phyloP scores from a whole-genome alignment of 1,284 basidiomycete genomes.

The Ceratobasidium sp. region DNA sequence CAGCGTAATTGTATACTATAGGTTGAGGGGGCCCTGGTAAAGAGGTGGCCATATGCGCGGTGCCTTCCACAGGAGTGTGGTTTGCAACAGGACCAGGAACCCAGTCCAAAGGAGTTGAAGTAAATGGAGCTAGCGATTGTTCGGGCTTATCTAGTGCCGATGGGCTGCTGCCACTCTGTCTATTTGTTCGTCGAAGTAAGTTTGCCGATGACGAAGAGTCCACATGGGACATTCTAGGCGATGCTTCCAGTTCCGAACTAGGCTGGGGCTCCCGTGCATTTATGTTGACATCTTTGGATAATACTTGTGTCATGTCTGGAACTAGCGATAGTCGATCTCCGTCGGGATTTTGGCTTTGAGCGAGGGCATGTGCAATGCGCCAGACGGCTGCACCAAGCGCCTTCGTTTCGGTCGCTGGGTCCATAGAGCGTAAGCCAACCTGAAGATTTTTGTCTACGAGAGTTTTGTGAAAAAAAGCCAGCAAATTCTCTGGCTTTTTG shows the following conservation, averaged over 20 bases:
- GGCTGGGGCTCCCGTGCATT: neutral
- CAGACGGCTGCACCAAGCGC: constrained; percentile 9
- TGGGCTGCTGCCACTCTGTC: neutral
- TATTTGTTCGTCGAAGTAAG: neutral
- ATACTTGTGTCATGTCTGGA: neutral
- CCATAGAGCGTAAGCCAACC: neutral
- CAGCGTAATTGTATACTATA: too few relatives aligned
- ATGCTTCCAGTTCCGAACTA: neutral
- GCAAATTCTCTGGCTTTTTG: constrained; percentile 10
- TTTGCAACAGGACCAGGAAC: neutral
- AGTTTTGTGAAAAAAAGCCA: constrained; percentile 10
- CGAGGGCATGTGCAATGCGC: constrained; percentile 1
- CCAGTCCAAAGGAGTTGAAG: neutral
- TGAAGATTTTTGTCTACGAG: neutral
- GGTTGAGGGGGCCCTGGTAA: too few relatives aligned
- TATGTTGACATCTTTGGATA: neutral
- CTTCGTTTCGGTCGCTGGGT: neutral
- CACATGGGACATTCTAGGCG: neutral
- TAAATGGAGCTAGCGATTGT: neutral
- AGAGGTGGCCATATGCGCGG: too few relatives aligned
- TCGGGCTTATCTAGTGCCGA: neutral
- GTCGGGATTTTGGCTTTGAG: neutral
- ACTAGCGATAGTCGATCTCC: neutral
- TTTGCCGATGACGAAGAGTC: neutral
- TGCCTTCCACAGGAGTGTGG: too few relatives aligned